Evolutionary conservation across 768 basidiomycete genomes (phyloP).

Genomic region (Mrakia blollopis): DNA sequence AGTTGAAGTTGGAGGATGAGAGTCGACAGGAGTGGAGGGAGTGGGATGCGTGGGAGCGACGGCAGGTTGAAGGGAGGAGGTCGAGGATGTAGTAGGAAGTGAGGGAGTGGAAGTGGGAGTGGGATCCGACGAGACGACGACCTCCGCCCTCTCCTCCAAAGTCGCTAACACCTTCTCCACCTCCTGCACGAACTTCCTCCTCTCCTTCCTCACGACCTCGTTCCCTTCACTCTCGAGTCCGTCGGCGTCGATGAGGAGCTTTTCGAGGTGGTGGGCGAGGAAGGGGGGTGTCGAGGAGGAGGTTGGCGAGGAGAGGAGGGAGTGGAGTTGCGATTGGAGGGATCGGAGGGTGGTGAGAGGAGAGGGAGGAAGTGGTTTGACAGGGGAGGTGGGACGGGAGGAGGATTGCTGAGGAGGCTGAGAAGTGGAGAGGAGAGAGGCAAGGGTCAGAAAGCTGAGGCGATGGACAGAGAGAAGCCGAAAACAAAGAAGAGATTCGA

Average conservation of each 20-base stretch:
- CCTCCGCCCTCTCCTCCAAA: neutral
- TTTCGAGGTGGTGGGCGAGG: conserved; percentile 11
- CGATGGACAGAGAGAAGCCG: too few species aligned
- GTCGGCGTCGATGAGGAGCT: conserved; percentile 13
- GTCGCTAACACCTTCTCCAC: conserved; percentile 1
- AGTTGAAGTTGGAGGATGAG: neutral
- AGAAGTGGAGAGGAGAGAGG: neutral
- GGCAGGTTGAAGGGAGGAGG: neutral
- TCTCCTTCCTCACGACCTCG: conserved; percentile 5
- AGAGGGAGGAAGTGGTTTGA: conserved; percentile 17
- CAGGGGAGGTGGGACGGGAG: neutral
- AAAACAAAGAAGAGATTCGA: neutral
- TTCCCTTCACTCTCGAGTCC: conserved; percentile 1
- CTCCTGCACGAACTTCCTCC: conserved; percentile 17
- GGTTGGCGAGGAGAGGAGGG: neutral
- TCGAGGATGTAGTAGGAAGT: neutral
- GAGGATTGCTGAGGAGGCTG: conserved; percentile 20
- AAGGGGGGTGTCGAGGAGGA: neutral
- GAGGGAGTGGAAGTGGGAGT: neutral
- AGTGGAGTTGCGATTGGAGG: neutral
- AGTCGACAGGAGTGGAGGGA: neutral
- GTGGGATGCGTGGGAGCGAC: neutral
- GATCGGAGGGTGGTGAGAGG: conserved; percentile 9
- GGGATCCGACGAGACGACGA: neutral
- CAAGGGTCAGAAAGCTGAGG: neutral